Conservation (phyloP, 768 basidiomycete genomes). For the Cystobasidium onofrii region DNA sequence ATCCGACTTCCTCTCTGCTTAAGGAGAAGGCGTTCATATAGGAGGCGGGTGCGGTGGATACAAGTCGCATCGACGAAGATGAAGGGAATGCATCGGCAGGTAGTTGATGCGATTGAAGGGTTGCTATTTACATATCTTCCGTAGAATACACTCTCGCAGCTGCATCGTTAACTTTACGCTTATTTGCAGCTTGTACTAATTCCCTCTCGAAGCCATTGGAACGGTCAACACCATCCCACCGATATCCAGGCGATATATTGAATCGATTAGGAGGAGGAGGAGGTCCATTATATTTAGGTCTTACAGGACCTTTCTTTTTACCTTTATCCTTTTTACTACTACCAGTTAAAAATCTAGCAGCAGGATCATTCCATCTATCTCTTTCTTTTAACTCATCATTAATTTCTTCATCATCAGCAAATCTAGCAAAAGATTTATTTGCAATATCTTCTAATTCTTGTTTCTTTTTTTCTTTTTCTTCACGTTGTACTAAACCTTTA, state of each 20-base stretch:
- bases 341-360: conserved; percentile 78
- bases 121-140: conserved; percentile 19
- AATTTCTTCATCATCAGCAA: conserved; percentile 71
- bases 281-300: conserved; percentile 78
- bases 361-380: conserved; percentile 95
- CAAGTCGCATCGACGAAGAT: too few species aligned
- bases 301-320: conserved; percentile 59
- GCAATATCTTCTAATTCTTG: conserved; percentile 62
- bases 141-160: conserved; percentile 6
- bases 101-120: too few species aligned
- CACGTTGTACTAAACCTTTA: conserved; percentile 82
- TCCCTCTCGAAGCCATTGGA: conserved; percentile 59
- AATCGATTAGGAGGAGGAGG: conserved; percentile 90
- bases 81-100: too few species aligned
- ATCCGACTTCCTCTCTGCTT: too few species aligned
- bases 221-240: conserved; percentile 96
- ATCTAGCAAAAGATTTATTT: conserved; percentile 61
- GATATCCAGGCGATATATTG: conserved; percentile 84
- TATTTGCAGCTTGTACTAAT: conserved; percentile 23
- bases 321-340: conserved; percentile 56
- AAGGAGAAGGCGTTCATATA: too few species aligned
- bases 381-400: conserved; percentile 75
- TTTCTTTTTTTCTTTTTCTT: conserved; percentile 62
- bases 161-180: conserved; percentile 25
- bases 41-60: too few species aligned